These are phyloP conservation scores for Amanita pseudoporphyria DNA, from an alignment of 768 basidiomycete species.

Conservation along the genomic window DNA sequence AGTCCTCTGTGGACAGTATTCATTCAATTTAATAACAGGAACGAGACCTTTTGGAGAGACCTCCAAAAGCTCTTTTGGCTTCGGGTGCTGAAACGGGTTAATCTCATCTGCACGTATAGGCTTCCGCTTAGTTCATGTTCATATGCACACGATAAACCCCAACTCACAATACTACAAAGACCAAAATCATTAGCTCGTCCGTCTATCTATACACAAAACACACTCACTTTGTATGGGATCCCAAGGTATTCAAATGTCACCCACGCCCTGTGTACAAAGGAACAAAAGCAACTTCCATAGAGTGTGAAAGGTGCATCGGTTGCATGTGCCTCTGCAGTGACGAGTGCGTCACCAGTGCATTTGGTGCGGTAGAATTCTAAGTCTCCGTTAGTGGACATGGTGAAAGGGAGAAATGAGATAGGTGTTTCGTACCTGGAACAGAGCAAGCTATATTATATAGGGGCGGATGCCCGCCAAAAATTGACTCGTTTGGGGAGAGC, in stretches of 20 bases:
- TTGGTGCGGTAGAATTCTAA: constrained; percentile 25
- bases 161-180: constrained; percentile 16
- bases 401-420: not conserved
- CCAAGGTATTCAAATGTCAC: constrained; percentile 59
- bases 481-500: too few relatives aligned
- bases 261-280: constrained; percentile 81
- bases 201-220: not conserved
- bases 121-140: not conserved
- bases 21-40: constrained; percentile 52
- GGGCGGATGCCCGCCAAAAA: too few relatives aligned
- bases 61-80: constrained; percentile 69
- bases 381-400: constrained; percentile 7
- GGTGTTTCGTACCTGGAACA: too few relatives aligned
- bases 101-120: constrained; percentile 50
- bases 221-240: constrained; percentile 57
- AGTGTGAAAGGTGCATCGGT: constrained; percentile 47
- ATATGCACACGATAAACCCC: not conserved
- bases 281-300: constrained; percentile 69
- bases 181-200: not conserved
- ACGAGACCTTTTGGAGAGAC: constrained; percentile 79
- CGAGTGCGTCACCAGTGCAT: constrained; percentile 40
- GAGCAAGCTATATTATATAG: too few relatives aligned
- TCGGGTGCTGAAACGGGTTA: constrained; percentile 59
- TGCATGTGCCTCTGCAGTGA: constrained; percentile 43
- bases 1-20: constrained; percentile 43